These are phyloP conservation scores for Acanthamoeba lenticulata DNA, from an alignment of 208 protist genomes.

Conservation along the genomic window DNA sequence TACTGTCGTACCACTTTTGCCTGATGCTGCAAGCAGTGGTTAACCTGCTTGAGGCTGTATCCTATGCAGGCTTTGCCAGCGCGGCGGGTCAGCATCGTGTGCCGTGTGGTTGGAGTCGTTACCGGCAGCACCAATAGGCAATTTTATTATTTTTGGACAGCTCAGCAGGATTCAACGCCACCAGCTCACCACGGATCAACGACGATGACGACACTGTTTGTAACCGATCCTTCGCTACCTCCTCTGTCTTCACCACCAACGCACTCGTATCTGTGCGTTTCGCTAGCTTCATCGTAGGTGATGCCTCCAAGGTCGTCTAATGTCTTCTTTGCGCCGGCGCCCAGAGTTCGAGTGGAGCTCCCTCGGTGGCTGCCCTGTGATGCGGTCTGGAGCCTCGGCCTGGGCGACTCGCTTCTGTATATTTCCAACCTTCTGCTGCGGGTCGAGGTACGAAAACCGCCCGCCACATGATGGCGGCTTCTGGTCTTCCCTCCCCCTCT, in stretches of 20 bases:
- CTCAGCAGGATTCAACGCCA: no score
- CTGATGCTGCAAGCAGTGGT: no score
- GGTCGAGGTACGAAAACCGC: not conserved
- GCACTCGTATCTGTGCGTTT: not conserved
- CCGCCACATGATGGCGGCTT: no score
- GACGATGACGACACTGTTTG: not conserved
- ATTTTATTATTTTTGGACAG: no score
- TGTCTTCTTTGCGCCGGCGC: no score
- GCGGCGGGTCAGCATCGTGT: slow-evolving; percentile 7
- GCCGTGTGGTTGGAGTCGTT: not conserved
- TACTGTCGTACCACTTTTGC: no score
- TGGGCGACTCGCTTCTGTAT: not conserved
- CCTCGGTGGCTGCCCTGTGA: not conserved
- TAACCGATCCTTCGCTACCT: not conserved
- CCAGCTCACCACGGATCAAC: no score
- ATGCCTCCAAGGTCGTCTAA: no score
- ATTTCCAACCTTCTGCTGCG: slow-evolving; percentile 33
- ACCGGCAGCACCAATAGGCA: not conserved
- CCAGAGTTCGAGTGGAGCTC: not conserved
- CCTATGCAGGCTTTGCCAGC: not conserved
- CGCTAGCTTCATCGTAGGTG: not conserved
- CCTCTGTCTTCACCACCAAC: not conserved
- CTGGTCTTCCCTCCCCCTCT: no score
- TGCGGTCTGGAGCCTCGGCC: not conserved
- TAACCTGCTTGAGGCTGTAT: no score